Conservation (phyloP, 352 stramenopile genomes). For the Phytopythium delawarense region DNA sequence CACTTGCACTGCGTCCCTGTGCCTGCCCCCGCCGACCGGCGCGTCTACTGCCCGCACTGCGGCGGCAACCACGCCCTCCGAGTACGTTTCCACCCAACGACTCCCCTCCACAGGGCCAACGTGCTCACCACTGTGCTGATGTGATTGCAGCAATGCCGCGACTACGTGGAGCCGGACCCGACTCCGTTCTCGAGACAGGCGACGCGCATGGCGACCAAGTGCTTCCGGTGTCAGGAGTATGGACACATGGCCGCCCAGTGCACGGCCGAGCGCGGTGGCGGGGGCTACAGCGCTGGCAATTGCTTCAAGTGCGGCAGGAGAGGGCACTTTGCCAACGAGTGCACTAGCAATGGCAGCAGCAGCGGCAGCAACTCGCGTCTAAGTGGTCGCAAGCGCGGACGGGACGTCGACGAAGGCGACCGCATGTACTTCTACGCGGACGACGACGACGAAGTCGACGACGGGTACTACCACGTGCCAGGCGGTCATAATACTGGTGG, state of each 20-base stretch:
- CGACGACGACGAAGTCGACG: conserved; percentile 33
- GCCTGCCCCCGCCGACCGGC: conserved; percentile 56
- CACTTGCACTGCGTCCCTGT: conserved; percentile 72
- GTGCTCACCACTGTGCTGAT: not conserved
- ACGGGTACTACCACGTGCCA: conserved; percentile 25
- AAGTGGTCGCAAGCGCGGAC: conserved; percentile 41
- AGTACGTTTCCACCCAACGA: conserved; percentile 10
- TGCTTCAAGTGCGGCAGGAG: conserved; percentile 49
- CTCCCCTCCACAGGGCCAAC: not conserved
- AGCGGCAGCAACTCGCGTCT: conserved; percentile 18
- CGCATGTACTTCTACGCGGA: conserved; percentile 35
- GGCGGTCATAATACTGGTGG: conserved; percentile 13
- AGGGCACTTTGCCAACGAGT: conserved; percentile 51
- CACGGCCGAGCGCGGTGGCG: conserved; percentile 30
- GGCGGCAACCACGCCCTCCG: conserved; percentile 46
- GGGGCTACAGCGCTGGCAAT: conserved; percentile 34
- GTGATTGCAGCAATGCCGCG: conserved; percentile 20
- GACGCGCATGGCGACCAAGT: conserved; percentile 55
- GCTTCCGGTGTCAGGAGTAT: conserved; percentile 63
- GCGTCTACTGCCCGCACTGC: conserved; percentile 70
- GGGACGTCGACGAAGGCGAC: conserved; percentile 41
- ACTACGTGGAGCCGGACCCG: conserved; percentile 39
- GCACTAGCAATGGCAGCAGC: conserved; percentile 16
- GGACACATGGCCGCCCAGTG: conserved; percentile 76
- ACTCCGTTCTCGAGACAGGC: conserved; percentile 31